A percentile compares a stretch with the other conserved stretches of the same genome.
These are phyloP conservation scores for Zizania palustris DNA, from an alignment of 202 grass and related monocot genomes.

Conservation along the genomic window DNA sequence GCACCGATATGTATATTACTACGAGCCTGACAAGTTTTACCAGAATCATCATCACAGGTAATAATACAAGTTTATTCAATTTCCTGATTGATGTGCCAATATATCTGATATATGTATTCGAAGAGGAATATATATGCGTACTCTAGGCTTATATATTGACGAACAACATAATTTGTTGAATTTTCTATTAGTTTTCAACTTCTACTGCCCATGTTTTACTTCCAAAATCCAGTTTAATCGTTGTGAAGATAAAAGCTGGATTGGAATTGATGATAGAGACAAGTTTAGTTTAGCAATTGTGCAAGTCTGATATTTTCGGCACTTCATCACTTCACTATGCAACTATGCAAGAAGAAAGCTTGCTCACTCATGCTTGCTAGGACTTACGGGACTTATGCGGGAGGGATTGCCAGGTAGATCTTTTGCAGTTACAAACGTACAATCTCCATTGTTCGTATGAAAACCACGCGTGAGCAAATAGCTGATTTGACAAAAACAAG, in stretches of 20 bases:
- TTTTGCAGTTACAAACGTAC: background rate
- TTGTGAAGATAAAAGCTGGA: background rate
- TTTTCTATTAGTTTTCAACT: background rate
- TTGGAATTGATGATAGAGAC: background rate
- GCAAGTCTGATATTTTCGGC: background rate
- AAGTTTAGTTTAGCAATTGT: background rate
- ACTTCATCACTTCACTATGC: background rate
- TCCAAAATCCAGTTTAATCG: background rate
- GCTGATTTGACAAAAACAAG: constrained; percentile 9
- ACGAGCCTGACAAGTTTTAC: constrained; percentile 91
- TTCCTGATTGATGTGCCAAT: background rate
- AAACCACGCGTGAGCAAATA: background rate
- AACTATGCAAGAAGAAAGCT: background rate
- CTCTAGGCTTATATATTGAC: background rate
- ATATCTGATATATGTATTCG: background rate
- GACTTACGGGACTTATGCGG: background rate
- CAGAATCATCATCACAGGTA: constrained; percentile 97
- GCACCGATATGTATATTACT: constrained; percentile 94
- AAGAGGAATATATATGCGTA: background rate
- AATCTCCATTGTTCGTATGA: background rate
- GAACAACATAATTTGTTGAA: constrained; percentile 25
- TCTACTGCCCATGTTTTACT: background rate
- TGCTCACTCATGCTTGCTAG: background rate
- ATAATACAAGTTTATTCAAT: constrained; percentile 17
- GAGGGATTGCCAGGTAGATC: background rate